Evolutionary conservation across 2,329 filamentous ascomycete species (phyloP), one percentile per base, ranked within the genome.

Genomic region (Aureobasidium subglaciale): DNA sequence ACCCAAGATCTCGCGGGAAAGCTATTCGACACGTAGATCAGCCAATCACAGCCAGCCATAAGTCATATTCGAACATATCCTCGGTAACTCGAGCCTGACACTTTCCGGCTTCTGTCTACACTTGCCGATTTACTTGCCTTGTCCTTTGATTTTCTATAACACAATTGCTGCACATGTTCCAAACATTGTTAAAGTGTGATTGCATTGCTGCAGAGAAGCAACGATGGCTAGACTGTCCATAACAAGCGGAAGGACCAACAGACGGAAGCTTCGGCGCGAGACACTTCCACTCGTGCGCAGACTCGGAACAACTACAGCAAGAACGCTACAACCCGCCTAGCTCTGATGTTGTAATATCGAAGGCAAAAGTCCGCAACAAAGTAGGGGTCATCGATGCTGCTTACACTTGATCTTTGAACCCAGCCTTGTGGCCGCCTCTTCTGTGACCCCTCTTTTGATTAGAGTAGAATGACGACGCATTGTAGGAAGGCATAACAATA

Each of bases 61-160:
- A 10, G 48, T 52, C 48, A 40, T 24, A 32, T n/a, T n/a, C n/a
- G n/a, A n/a, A n/a, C 4, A 25, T 10, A 32, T 16, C 48, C 34
- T 52, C 48, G 48, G 35, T 7, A 29, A 52, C 11, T 5, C 15
- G 25, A 10, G 24, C 25, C 11, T 11, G 10, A 10, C 25, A 30
- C 35, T 9, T 22, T 8, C 48, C 48, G 48, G 48, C 48, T 13
- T 40, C 48, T 52, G 24, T 38, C 35, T 5, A 52, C 5, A 38
- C 35, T 52, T 40, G 48, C 48, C 48, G 48, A 37, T 49, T 15
- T 24, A 29, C 46, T 30, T 52, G 48, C 48, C 48, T 29, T 52
- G 29, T 34, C 15, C 22, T 6, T 46, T 18, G 9, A 34, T 24
- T 29, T 9, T 22, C 16, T 16, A 34, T 32, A 11, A n/a, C n/a